phyloP scores from a whole-genome alignment of 306 rosid species.

The Cucurbita argyrosperma region DNA sequence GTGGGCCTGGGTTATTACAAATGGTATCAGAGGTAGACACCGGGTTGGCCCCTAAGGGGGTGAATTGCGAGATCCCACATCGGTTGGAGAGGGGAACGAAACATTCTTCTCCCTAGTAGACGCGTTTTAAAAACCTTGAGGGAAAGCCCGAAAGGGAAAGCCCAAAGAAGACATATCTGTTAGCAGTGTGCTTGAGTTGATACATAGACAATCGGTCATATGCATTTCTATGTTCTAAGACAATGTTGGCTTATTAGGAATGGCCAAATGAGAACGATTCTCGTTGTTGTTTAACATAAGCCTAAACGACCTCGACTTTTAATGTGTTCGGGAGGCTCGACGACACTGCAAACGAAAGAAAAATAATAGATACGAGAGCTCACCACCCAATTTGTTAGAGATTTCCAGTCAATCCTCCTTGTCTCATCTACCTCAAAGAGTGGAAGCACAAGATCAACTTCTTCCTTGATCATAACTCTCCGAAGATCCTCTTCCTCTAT shows the following conservation, averaged over 20 bases:
- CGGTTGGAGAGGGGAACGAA: too few species aligned
- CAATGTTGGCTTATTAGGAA: not conserved
- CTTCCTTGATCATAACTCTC: conserved; percentile 79
- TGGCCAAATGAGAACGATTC: not conserved
- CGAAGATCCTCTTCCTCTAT: conserved; percentile 58
- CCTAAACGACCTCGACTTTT: too few species aligned
- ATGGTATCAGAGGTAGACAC: too few species aligned
- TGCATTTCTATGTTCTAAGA: not conserved
- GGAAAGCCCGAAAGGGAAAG: too few species aligned
- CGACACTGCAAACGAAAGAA: not conserved
- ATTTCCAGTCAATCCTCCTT: conserved; percentile 39
- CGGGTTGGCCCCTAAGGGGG: too few species aligned
- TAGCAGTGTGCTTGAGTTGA: too few species aligned
- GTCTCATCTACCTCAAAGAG: conserved; percentile 38
- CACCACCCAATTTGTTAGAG: conserved; percentile 79
- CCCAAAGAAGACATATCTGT: too few species aligned
- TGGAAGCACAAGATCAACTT: conserved; percentile 52
- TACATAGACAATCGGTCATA: too few species aligned
- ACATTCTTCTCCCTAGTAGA: too few species aligned
- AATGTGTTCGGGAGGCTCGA: not conserved
- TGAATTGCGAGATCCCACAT: too few species aligned
- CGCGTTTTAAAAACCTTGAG: too few species aligned
- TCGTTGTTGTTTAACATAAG: not conserved
- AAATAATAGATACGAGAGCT: conserved; percentile 10
- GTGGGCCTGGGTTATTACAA: too few species aligned